Evolutionary conservation across 75 land plant species (phyloP).

Genomic region (Cupressus sempervirens): DNA sequence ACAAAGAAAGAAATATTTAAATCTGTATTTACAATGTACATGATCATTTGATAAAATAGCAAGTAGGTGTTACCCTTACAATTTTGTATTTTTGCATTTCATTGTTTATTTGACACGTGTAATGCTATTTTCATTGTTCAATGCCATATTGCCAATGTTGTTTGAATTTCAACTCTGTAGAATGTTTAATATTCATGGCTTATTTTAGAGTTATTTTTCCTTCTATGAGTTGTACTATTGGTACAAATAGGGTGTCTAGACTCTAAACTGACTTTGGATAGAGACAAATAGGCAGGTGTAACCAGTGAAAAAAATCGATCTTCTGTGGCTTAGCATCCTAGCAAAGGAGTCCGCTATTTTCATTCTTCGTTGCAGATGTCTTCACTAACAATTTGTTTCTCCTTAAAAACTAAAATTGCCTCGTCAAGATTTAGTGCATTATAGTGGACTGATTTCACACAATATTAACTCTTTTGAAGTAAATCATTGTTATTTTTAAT

Average conservation of each 20-base stretch:
- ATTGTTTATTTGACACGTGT: too few relatives aligned
- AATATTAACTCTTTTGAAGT: background rate
- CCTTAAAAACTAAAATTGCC: background rate
- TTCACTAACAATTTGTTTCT: background rate
- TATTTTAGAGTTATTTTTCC: too few relatives aligned
- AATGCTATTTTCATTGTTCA: too few relatives aligned
- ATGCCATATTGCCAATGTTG: too few relatives aligned
- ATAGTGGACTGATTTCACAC: background rate
- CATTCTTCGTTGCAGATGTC: background rate
- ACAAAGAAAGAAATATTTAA: too few relatives aligned
- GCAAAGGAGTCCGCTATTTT: background rate
- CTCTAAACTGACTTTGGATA: background rate
- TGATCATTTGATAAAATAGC: too few relatives aligned
- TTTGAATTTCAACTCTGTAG: too few relatives aligned
- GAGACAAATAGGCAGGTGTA: background rate
- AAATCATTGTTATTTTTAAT: background rate
- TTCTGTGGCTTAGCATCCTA: background rate
- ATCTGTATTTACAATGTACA: too few relatives aligned
- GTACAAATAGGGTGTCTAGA: too few relatives aligned
- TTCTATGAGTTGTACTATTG: background rate
- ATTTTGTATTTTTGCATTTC: too few relatives aligned
- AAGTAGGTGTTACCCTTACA: too few relatives aligned
- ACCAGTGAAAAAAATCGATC: background rate
- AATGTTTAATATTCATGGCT: too few relatives aligned
- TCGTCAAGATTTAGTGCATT: background rate